Evolutionary conservation across 495 filamentous ascomycete genomes (phyloP), one percentile per base, ranked within the genome.

Genomic region (Thozetella sp.): DNA sequence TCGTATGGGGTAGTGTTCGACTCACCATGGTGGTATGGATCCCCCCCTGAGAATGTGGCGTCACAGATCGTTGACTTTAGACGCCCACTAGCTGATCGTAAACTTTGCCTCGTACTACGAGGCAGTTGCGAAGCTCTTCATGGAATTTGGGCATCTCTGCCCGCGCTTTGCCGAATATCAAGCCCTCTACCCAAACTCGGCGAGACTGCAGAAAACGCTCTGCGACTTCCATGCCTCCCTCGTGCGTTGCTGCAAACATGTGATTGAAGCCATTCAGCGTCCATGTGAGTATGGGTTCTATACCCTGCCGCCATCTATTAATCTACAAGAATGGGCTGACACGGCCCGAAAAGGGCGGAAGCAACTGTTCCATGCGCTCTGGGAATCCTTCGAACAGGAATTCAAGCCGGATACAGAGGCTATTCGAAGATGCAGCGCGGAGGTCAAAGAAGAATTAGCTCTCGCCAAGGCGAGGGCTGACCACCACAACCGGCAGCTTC

Each of bases 1-100:
- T 76, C 19, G 60, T 77, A n/a, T 77, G 74, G 74, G 74, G 74
- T 19, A 69, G 66, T 19, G 61, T 74, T 3, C 67, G 69, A 54
- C 60, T 68, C 22, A 65, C 72, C 26, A 50, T 76, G 55, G 15
- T 12, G 27, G 52, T 27, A 3, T 13, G 30, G 10, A 20, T 13
- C 2, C 15, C 45, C 3, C 2, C 53, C 20, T 37, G 6, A 9
- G n/a, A n/a, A n/a, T n/a, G n/a, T n/a, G n/a, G n/a, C 6, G 9
- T 17, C 30, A 17, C 17, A 37, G 30, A 37, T 37, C 30, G 30
- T 6, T 37, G 10, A 22, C 4, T 22, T 9, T 2, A 43, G 11
- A 20, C 20, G 25, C 25, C n/a, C 11, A n/a, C 24, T 43, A 56
- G 54, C 11, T 56, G 22, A 26, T 56, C n/a, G 34, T 52, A 3